phyloP scores from a whole-genome alignment of 2,329 filamentous ascomycete species.

The Thielaviopsis euricoi region DNA sequence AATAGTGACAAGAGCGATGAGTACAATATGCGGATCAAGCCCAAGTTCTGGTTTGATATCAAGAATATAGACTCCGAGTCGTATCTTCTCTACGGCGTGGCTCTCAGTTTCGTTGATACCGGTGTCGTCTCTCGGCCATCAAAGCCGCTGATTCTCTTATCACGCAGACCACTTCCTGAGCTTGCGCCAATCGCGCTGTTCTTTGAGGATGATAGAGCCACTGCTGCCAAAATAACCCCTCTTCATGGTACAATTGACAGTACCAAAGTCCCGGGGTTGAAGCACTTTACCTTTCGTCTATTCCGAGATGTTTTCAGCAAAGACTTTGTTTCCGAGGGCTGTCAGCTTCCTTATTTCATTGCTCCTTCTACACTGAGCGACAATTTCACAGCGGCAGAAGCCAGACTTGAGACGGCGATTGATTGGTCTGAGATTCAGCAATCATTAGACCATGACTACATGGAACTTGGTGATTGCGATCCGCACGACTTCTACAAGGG shows the following conservation, averaged over 20 bases:
- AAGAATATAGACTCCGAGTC: conserved; percentile 24
- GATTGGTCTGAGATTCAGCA: conserved; percentile 44
- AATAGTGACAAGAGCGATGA: conserved; percentile 55
- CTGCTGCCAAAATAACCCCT: conserved; percentile 35
- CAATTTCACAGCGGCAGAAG: neutral
- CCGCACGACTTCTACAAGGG: conserved; percentile 33
- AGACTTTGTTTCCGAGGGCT: conserved; percentile 45
- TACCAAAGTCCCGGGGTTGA: conserved; percentile 32
- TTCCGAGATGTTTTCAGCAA: conserved; percentile 88
- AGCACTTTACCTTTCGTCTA: conserved; percentile 54
- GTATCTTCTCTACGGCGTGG: conserved; percentile 37
- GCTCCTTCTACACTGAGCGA: conserved; percentile 35
- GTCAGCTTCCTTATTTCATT: conserved; percentile 68
- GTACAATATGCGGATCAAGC: conserved; percentile 69
- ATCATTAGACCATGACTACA: conserved; percentile 20
- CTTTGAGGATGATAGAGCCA: conserved; percentile 46
- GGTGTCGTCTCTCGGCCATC: conserved; percentile 40
- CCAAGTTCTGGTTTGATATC: conserved; percentile 47
- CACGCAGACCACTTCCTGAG: conserved; percentile 44
- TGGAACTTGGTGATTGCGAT: conserved; percentile 22
- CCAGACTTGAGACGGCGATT: conserved; percentile 22
- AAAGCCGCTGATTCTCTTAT: conserved; percentile 53
- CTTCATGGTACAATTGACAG: conserved; percentile 28
- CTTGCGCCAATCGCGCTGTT: conserved; percentile 57
- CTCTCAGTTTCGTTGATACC: conserved; percentile 42